Percentiles rank a stretch among this genome's conserved stretches.
Evolutionary conservation across 108 stramenopile genomes (phyloP).

Genomic region (Fragilaria radians): DNA sequence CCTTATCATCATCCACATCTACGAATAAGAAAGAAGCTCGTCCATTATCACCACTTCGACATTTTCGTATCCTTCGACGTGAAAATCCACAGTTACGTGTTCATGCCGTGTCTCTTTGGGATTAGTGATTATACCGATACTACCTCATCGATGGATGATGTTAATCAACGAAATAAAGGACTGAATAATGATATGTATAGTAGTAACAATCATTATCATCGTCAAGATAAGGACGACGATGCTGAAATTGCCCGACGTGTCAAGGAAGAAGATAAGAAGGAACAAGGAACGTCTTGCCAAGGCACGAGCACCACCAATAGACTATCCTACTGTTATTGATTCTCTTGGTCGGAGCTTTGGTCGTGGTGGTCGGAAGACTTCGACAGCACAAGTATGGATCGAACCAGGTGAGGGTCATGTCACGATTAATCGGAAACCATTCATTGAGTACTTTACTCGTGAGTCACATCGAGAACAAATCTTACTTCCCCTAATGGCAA

Average conservation of each 20-base stretch:
- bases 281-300: conserved; percentile 38
- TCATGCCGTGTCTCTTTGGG: conserved; percentile 60
- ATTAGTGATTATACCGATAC: conserved; percentile 48
- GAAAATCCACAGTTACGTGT: conserved; percentile 39
- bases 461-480: conserved; percentile 63
- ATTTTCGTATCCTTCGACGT: background rate
- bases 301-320: conserved; percentile 47
- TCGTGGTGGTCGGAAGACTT: conserved; percentile 90
- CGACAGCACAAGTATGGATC: conserved; percentile 92
- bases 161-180: background rate
- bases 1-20: no score
- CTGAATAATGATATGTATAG: conserved; percentile 15
- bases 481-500: conserved; percentile 80
- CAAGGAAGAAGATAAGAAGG: conserved; percentile 44
- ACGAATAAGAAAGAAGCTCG: no score
- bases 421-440: conserved; percentile 74
- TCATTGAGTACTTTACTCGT: conserved; percentile 85
- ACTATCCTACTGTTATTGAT: conserved; percentile 65
- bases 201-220: conserved; percentile 29
- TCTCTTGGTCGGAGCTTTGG: conserved; percentile 87
- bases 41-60: background rate
- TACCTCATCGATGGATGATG: no score
- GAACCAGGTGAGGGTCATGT: conserved; percentile 81
- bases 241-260: conserved; percentile 28
- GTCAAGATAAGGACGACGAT: conserved; percentile 18